Base-by-base conservation (phyloP, 306 rosid species). In the Malus domestica region DNA sequence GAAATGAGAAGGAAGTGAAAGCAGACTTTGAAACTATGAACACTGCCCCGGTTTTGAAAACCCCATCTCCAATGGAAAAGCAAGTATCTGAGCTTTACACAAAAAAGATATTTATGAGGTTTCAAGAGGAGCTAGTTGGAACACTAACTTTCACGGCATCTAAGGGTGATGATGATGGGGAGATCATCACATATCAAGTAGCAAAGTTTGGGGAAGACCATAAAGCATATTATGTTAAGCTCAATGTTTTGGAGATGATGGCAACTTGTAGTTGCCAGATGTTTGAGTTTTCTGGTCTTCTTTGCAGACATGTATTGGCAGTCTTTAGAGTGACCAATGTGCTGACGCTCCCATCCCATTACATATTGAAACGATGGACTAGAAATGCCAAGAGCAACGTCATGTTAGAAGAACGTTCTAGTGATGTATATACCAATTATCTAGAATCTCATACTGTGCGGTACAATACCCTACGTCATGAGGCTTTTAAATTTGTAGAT, bases 1-100 rank as follows among this genome's bases (percentile, higher is more conserved):
- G 99, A 81, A 90, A 90, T 69, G 99, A 96, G 90, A 96, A 92
- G 82, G 99, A 96, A 84, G 99, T 92, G 71, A 96, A 87, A 83
- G 99, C 99, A 27, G 98, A 96, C 82, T 96, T 89, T 79, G 98
- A 96, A 74, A 89, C 98, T 38, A 96, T 96, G 96, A 96, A 89
- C 78, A 83, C 91, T 71, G 78, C 82, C 63, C 93, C 99, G 15
- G 42, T 78, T 70, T 78, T 96, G 81, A 96, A 85, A 88, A 96
- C 99, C 73, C 99, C 99, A 40, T 96, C 99, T 76, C 99, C 99
- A 67, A 96, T 88, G 99, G 99, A 96, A 82, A 96, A 89, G 88
- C 99, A 96, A 82, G 97, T 88, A 65, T 96, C 99, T 35, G 96
- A 87, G 81, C 92, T 90, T 74, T 96, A 96, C 86, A 89, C 99